These are phyloP conservation scores for Hymenotorrendiella dingleyae DNA, from an alignment of 2,329 filamentous ascomycete species.

Conservation along the genomic window DNA sequence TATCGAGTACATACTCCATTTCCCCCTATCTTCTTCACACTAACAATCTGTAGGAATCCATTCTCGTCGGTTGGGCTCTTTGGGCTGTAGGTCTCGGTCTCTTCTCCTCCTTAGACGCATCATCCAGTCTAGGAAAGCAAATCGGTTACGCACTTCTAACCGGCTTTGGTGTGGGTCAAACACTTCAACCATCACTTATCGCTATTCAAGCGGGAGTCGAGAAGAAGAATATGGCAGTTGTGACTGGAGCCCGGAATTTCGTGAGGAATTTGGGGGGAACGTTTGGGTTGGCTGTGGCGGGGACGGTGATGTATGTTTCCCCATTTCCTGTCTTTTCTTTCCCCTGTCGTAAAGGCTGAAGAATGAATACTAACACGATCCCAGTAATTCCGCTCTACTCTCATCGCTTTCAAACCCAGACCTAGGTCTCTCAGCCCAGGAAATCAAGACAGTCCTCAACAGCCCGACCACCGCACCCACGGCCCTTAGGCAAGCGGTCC, in stretches of 20 bases:
- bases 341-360: too few species aligned
- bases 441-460: conserved; percentile 24
- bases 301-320: conserved; percentile 34
- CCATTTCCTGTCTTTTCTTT: too few species aligned
- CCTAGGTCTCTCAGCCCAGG: not conserved
- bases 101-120: conserved; percentile 45
- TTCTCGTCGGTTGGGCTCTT: conserved; percentile 46
- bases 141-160: conserved; percentile 49
- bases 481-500: conserved; percentile 26
- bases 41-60: conserved; percentile 33
- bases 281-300: conserved; percentile 34
- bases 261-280: conserved; percentile 37
- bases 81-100: conserved; percentile 48
- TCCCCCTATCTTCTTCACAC: too few species aligned
- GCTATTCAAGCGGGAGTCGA: conserved; percentile 36
- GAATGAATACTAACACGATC: conserved; percentile 21
- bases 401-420: conserved; percentile 10
- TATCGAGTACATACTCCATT: too few species aligned
- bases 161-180: conserved; percentile 46
- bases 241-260: conserved; percentile 31
- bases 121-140: conserved; percentile 44
- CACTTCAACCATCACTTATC: conserved; percentile 40
- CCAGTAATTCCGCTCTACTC: not conserved
- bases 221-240: conserved; percentile 35
- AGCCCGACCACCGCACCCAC: too few species aligned